Conservation (phyloP, 306 rosid genomes). For the Purshia tridentata region DNA sequence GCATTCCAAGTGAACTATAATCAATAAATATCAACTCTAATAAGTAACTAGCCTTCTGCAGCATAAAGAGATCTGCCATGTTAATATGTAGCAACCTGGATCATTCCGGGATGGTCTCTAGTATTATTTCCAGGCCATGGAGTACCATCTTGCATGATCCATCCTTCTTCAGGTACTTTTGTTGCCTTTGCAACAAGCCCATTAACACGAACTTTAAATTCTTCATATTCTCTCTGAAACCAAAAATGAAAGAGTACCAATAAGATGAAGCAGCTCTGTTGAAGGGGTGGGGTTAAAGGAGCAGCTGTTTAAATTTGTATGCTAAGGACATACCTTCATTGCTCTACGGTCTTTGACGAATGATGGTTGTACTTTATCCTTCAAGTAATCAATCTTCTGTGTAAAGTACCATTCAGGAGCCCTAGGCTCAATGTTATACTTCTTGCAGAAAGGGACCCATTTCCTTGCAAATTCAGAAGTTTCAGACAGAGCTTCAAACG, state of each 20-base stretch:
- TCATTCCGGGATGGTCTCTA: slow-evolving; percentile 99
- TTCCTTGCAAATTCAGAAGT: slow-evolving; percentile 88
- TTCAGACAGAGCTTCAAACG: slow-evolving; percentile 94
- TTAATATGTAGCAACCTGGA: slow-evolving; percentile 60
- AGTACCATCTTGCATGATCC: slow-evolving; percentile 98
- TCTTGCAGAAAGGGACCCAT: slow-evolving; percentile 95
- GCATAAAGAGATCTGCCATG: slow-evolving; percentile 13
- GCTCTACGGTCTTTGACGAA: slow-evolving; percentile 97
- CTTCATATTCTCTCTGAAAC: slow-evolving; percentile 91
- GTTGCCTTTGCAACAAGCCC: slow-evolving; percentile 83
- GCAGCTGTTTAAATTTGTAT: slow-evolving; percentile 10
- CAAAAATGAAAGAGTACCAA: slow-evolving; percentile 15
- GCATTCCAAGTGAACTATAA: background rate
- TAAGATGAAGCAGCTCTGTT: slow-evolving; percentile 18
- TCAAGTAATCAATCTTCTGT: slow-evolving; percentile 91
- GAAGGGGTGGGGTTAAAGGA: background rate
- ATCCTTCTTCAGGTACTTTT: slow-evolving; percentile 90
- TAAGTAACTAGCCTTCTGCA: slow-evolving; percentile 11
- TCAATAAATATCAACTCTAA: slow-evolving; percentile 5
- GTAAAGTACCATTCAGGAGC: slow-evolving; percentile 99
- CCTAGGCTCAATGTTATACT: slow-evolving; percentile 83
- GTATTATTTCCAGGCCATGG: slow-evolving; percentile 99
- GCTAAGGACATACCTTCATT: slow-evolving; percentile 67
- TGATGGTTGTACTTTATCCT: slow-evolving; percentile 90
- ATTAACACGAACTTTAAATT: slow-evolving; percentile 85